phyloP scores from a whole-genome alignment of 2,329 filamentous ascomycete species.

The Calonectria pseudoturangicola region DNA sequence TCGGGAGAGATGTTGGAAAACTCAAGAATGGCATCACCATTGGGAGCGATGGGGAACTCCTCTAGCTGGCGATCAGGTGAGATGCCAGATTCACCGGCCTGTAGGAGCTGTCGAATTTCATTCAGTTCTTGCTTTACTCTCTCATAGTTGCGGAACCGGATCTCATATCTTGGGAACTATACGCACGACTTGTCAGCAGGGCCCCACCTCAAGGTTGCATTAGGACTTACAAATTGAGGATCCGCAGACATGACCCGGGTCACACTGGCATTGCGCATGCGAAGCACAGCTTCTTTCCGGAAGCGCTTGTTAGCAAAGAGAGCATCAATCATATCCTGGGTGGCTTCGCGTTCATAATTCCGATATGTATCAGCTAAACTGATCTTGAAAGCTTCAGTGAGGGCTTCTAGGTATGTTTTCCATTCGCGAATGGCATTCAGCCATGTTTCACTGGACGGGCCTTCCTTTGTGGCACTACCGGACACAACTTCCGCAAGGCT shows the following conservation, averaged over 20 bases:
- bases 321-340: constrained; percentile 64
- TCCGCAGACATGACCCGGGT: constrained; percentile 65
- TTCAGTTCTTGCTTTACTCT: constrained; percentile 64
- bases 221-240: constrained; percentile 62
- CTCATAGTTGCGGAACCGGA: constrained; percentile 69
- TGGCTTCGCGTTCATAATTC: constrained; percentile 66
- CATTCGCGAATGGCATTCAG: constrained; percentile 66
- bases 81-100: constrained; percentile 64
- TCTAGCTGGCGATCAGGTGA: constrained; percentile 61
- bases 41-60: constrained; percentile 65
- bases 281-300: constrained; percentile 64
- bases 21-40: constrained; percentile 71
- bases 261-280: constrained; percentile 68
- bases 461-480: constrained; percentile 48
- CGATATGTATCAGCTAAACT: constrained; percentile 67
- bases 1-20: constrained; percentile 66
- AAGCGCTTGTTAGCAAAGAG: constrained; percentile 65
- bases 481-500: constrained; percentile 59
- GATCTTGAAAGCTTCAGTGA: constrained; percentile 64
- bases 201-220: neutral
- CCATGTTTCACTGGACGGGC: constrained; percentile 58
- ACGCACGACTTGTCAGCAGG: constrained; percentile 35
- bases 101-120: constrained; percentile 63
- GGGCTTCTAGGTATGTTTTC: constrained; percentile 64
- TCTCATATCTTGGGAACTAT: constrained; percentile 66